Base-by-base conservation (phyloP, 257 asterid species). In the Rehmannia glutinosa region DNA sequence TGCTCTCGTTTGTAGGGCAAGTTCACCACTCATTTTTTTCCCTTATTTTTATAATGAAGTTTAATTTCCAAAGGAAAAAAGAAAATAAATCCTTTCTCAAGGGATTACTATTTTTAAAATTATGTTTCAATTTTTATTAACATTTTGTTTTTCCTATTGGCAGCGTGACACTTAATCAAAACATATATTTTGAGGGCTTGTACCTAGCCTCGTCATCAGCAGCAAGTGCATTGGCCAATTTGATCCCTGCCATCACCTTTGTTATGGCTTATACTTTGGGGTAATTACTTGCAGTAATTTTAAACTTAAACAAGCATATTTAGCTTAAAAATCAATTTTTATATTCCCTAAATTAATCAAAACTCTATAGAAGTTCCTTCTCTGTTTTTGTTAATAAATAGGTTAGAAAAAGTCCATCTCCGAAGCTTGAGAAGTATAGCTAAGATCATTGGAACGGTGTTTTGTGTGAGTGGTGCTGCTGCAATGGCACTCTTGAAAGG, bases 401-500 rank as follows among this genome's bases (percentile, higher is more conserved):
- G 96, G 64, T 68, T 82, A 42, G 96, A 86, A 76, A 86, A 79
- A 43, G 32, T 89, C 21, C 30, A 78, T 35, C 32, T 81, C 8
- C 33, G 79, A 73, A 85, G 81, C 55, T 33, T 54, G 51, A 85
- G 94, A 82, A 85, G 92, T 41, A 2, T 62, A 21, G 77, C 66
- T 4, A 78, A 74, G 63, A 62, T 78, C 2, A 45, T 36, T 15
- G 98, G 96, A 4, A 85, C 98, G 6, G 4, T 81, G 0, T 20
- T 84, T 0, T 89, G 92, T 61, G 84, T 91, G 2, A 62, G 69
- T 16, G 96, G 95, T 25, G 96, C 98, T 6, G 72, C 70, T 33
- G 72, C 74, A 25, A 89, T 85, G 94, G 85, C 87, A 60, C 49
- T 87, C 52, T 20, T 83, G 4, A 87, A 87, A 86, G 97, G 96